These are phyloP conservation scores for Daldinia caldariorum DNA, from an alignment of 495 filamentous ascomycete genomes.

Conservation along the genomic window DNA sequence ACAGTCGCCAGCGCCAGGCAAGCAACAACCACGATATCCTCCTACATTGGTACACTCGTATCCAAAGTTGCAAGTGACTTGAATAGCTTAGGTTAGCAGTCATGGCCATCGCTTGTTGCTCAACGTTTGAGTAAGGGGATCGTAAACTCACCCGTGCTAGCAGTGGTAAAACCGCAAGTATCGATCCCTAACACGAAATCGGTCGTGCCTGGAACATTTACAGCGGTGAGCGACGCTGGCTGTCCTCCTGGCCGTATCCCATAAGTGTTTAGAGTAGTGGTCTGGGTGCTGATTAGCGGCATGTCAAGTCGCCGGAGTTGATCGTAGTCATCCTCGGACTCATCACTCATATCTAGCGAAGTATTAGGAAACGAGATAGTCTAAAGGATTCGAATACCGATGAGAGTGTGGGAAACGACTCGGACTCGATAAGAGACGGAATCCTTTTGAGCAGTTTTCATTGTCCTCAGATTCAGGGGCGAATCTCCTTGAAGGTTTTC, in stretches of 20 bases:
- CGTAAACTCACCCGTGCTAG: slow-evolving; percentile 38
- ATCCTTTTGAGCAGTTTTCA: slow-evolving; percentile 29
- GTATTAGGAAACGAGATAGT: neutral
- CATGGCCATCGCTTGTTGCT: neutral
- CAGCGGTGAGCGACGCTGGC: slow-evolving; percentile 27
- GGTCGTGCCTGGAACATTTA: slow-evolving; percentile 16
- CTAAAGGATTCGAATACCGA: slow-evolving; percentile 8
- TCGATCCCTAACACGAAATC: slow-evolving; percentile 38
- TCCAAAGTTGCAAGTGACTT: slow-evolving; percentile 43
- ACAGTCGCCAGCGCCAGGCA: slow-evolving; percentile 33
- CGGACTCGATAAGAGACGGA: slow-evolving; percentile 5
- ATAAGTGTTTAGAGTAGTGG: slow-evolving; percentile 19
- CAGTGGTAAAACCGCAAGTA: slow-evolving; percentile 43
- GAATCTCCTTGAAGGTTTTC: slow-evolving; percentile 8
- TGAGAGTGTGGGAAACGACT: slow-evolving; percentile 2
- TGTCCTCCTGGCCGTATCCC: slow-evolving; percentile 11
- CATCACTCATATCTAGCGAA: slow-evolving; percentile 36
- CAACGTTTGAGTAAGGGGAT: neutral
- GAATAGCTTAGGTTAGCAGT: slow-evolving; percentile 5
- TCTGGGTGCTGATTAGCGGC: slow-evolving; percentile 39
- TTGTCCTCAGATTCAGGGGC: slow-evolving; percentile 37
- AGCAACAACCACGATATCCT: slow-evolving; percentile 42
- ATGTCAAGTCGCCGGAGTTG: slow-evolving; percentile 31
- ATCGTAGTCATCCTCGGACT: slow-evolving; percentile 24
- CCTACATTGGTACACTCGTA: slow-evolving; percentile 43